These are phyloP conservation scores for Rhodotorula sp. DNA, from an alignment of 1,284 basidiomycete genomes.

Conservation along the genomic window DNA sequence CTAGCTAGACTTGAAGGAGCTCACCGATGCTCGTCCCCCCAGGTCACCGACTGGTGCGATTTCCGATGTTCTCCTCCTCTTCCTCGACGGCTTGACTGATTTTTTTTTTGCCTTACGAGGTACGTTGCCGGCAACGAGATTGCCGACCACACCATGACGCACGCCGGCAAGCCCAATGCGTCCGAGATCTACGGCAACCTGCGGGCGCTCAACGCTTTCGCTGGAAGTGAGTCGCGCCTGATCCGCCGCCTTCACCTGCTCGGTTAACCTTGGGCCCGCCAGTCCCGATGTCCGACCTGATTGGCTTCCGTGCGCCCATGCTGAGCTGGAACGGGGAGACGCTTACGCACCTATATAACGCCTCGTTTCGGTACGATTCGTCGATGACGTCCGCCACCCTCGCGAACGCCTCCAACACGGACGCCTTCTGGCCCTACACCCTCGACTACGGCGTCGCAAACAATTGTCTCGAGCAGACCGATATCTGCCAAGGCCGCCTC, in stretches of 20 bases:
- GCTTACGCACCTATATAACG: slow-evolving; percentile 30
- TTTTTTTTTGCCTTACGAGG: slow-evolving; percentile 52
- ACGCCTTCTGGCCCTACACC: slow-evolving; percentile 60
- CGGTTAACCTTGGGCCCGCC: too few relatives aligned
- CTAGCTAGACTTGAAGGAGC: too few relatives aligned
- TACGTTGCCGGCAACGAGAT: slow-evolving; percentile 78
- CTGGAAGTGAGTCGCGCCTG: slow-evolving; percentile 55
- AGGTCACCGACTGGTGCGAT: slow-evolving; percentile 48
- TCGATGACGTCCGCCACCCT: slow-evolving; percentile 64
- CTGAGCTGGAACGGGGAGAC: slow-evolving; percentile 61
- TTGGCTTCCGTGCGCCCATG: slow-evolving; percentile 75
- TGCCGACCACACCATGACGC: slow-evolving; percentile 78
- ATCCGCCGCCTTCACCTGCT: too few relatives aligned
- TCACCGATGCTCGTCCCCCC: too few relatives aligned
- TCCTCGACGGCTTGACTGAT: neutral
- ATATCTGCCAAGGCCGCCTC: slow-evolving; percentile 67
- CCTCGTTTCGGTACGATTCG: slow-evolving; percentile 61
- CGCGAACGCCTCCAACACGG: slow-evolving; percentile 65
- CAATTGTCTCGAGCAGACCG: slow-evolving; percentile 63
- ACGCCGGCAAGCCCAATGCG: slow-evolving; percentile 61
- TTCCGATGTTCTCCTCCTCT: neutral
- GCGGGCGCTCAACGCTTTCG: slow-evolving; percentile 71
- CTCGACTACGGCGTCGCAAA: slow-evolving; percentile 62
- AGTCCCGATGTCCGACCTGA: slow-evolving; percentile 64
- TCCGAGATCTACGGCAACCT: slow-evolving; percentile 76